Conservation (phyloP, 2,329 filamentous ascomycete genomes). For the Ceratocystis lukuohia region DNA sequence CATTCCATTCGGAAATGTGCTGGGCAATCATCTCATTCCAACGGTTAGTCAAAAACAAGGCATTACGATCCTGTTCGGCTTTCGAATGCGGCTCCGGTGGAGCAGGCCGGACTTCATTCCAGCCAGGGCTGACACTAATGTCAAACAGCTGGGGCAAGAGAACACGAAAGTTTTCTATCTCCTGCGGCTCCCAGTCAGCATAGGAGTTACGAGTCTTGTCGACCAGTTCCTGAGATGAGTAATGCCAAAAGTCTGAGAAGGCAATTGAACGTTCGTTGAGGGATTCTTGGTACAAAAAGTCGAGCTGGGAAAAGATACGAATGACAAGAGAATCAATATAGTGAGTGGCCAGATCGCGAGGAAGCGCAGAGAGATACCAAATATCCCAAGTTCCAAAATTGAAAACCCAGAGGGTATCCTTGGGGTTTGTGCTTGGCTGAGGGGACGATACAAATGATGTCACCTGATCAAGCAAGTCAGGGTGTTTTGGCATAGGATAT, state of each 20-base stretch:
- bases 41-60: constrained; percentile 34
- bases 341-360: constrained; percentile 28
- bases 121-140: constrained; percentile 41
- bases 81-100: constrained; percentile 35
- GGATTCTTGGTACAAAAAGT: constrained; percentile 34
- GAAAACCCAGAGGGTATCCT: constrained; percentile 41
- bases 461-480: constrained; percentile 35
- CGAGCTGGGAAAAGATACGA: constrained; percentile 34
- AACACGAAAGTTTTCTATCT: constrained; percentile 35
- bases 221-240: constrained; percentile 24
- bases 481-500: constrained; percentile 30
- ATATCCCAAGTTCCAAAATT: constrained; percentile 42
- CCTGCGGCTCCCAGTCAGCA: constrained; percentile 23
- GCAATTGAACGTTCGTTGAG: constrained; percentile 32
- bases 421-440: constrained; percentile 26
- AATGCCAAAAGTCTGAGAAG: constrained; percentile 33
- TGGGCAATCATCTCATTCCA: constrained; percentile 38
- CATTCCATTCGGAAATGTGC: constrained; percentile 33
- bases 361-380: constrained; percentile 38
- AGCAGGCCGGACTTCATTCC: constrained; percentile 31
- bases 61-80: constrained; percentile 42
- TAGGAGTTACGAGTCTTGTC: constrained; percentile 23
- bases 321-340: constrained; percentile 29
- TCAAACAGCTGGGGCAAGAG: constrained; percentile 41
- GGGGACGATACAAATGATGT: constrained; percentile 33